Percentiles rank a stretch among this genome's conserved stretches.
phyloP scores from a whole-genome alignment of 2,329 filamentous ascomycete genomes.

The Fonsecaea pugnacius region DNA sequence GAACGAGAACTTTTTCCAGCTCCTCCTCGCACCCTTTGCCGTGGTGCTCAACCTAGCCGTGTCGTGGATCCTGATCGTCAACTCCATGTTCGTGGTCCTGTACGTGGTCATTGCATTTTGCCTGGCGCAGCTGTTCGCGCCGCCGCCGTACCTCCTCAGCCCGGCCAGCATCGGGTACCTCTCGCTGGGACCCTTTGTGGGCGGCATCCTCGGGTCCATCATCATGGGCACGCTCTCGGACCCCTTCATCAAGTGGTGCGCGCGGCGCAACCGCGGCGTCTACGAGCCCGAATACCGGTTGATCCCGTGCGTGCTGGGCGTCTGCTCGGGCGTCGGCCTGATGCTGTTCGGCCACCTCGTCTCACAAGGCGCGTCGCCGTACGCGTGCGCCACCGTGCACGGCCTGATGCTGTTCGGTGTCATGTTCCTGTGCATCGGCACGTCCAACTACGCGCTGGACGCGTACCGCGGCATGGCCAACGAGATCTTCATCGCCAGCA shows the following conservation, averaged over 20 bases:
- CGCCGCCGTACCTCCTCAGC: slow-evolving; percentile 40
- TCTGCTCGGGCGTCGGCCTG: slow-evolving; percentile 55
- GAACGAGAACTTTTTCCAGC: slow-evolving; percentile 32
- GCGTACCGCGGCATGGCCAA: slow-evolving; percentile 51
- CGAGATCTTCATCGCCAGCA: slow-evolving; percentile 51
- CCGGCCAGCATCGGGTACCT: slow-evolving; percentile 39
- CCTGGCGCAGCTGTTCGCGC: slow-evolving; percentile 40
- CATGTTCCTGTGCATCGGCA: slow-evolving; percentile 48
- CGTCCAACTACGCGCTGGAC: slow-evolving; percentile 58
- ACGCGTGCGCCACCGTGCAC: slow-evolving; percentile 25
- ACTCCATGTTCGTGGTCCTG: slow-evolving; percentile 19
- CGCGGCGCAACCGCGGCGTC: slow-evolving; percentile 50
- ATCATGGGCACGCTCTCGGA: slow-evolving; percentile 46
- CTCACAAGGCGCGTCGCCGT: slow-evolving; percentile 2
- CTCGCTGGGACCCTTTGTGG: slow-evolving; percentile 25
- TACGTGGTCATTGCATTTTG: slow-evolving; percentile 39
- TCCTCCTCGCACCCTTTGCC: slow-evolving; percentile 40
- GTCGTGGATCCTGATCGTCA: slow-evolving; percentile 39
- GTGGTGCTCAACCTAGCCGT: slow-evolving; percentile 40
- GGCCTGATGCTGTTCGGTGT: slow-evolving; percentile 29
- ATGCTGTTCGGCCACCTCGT: slow-evolving; percentile 45
- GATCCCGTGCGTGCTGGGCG: slow-evolving; percentile 44
- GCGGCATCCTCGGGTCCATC: slow-evolving; percentile 40
- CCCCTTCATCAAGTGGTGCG: slow-evolving; percentile 43
- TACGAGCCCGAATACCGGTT: slow-evolving; percentile 48